Evolutionary conservation across 2,329 filamentous ascomycete species (phyloP).

Genomic region (Fusarium tuaranense): DNA sequence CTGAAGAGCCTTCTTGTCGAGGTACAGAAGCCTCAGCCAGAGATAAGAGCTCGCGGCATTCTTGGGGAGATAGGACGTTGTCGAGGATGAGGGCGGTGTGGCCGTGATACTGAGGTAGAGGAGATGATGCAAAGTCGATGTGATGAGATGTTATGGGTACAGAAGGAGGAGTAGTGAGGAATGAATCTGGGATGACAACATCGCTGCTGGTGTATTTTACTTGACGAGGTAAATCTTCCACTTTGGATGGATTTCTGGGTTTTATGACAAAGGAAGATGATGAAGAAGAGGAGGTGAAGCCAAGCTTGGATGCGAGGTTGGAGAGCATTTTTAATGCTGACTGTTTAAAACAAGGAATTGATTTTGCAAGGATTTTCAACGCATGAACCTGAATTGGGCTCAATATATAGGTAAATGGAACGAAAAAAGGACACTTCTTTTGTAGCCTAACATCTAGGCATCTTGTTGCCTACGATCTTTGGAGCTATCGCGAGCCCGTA

Average conservation of each 20-base stretch:
- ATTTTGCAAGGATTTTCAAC: background rate
- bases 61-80: slow-evolving; percentile 63
- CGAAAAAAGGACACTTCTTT: slow-evolving; percentile 7
- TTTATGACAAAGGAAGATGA: slow-evolving; percentile 2
- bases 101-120: slow-evolving; percentile 63
- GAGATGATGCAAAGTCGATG: slow-evolving; percentile 65
- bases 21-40: slow-evolving; percentile 65
- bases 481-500: background rate
- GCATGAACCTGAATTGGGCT: background rate
- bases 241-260: slow-evolving; percentile 11
- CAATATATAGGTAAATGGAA: background rate
- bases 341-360: background rate
- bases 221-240: background rate
- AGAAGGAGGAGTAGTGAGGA: slow-evolving; percentile 56
- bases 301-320: slow-evolving; percentile 38
- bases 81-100: slow-evolving; percentile 71
- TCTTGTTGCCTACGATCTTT: slow-evolving; percentile 24
- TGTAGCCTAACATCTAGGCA: background rate
- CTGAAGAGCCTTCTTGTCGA: slow-evolving; percentile 38
- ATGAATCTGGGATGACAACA: slow-evolving; percentile 54
- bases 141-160: slow-evolving; percentile 54
- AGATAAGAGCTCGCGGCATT: slow-evolving; percentile 68
- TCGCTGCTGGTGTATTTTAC: slow-evolving; percentile 47
- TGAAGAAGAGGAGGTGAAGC: slow-evolving; percentile 13
- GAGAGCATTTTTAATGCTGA: slow-evolving; percentile 31